phyloP scores from a whole-genome alignment of 83 land plant species.

The Picea mariana region DNA sequence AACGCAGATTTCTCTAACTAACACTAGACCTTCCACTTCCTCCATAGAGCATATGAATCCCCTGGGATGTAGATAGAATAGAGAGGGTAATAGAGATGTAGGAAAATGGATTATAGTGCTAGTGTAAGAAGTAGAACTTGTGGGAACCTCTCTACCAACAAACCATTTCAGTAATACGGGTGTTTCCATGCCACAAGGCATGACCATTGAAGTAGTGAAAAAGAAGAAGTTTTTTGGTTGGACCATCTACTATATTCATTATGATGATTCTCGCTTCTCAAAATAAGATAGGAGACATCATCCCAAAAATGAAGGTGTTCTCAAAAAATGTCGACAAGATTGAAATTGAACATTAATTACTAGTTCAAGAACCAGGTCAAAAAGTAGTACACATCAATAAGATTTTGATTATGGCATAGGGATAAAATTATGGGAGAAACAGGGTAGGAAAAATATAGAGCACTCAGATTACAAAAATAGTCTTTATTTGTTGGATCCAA shows the following conservation, averaged over 20 bases:
- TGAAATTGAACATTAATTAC: too few relatives aligned
- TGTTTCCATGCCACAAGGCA: constrained; percentile 17
- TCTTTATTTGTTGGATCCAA: too few relatives aligned
- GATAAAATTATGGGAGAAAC: too few relatives aligned
- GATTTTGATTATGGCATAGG: too few relatives aligned
- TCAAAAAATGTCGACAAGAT: too few relatives aligned
- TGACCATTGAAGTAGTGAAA: constrained; percentile 13
- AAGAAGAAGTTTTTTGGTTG: constrained; percentile 14
- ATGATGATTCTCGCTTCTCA: not conserved
- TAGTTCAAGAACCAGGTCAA: too few relatives aligned
- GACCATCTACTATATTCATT: not conserved
- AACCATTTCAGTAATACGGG: constrained; percentile 22
- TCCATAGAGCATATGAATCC: constrained; percentile 7
- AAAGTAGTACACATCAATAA: too few relatives aligned
- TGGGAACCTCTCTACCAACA: constrained; percentile 19
- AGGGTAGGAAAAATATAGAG: too few relatives aligned
- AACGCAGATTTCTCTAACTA: not conserved
- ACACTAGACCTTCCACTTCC: not conserved
- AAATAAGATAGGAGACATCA: too few relatives aligned
- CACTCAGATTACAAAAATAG: not conserved
- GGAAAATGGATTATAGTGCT: constrained; percentile 23
- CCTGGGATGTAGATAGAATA: not conserved
- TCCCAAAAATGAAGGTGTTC: too few relatives aligned
- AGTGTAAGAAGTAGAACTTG: constrained; percentile 7
- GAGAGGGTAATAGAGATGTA: constrained; percentile 1